Percentiles rank a stretch among this genome's conserved stretches.
Conservation (phyloP, 768 basidiomycete species). For the Leccinum uliginosum region DNA sequence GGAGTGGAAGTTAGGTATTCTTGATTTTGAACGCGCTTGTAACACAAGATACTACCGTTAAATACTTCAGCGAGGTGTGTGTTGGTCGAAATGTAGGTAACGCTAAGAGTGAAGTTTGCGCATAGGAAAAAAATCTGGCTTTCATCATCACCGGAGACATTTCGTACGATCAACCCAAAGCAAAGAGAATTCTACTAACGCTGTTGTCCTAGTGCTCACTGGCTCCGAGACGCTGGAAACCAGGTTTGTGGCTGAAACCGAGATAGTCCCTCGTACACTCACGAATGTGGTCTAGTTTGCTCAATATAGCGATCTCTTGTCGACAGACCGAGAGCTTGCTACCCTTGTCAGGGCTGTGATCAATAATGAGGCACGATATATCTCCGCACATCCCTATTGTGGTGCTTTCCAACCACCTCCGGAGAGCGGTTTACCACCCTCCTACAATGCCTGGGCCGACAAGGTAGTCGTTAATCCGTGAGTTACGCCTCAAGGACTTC, state of each 20-base stretch:
- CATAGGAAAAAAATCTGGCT: slow-evolving; percentile 63
- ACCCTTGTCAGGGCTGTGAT: slow-evolving; percentile 75
- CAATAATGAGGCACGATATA: slow-evolving; percentile 74
- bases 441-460: slow-evolving; percentile 66
- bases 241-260: slow-evolving; percentile 41
- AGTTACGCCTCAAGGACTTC: slow-evolving; percentile 24
- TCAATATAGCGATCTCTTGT: slow-evolving; percentile 58
- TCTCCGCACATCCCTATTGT: slow-evolving; percentile 71
- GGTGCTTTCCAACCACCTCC: slow-evolving; percentile 79
- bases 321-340: slow-evolving; percentile 53
- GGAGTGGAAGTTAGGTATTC: not conserved
- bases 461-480: slow-evolving; percentile 73
- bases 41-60: slow-evolving; percentile 72
- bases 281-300: slow-evolving; percentile 48
- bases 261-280: not conserved
- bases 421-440: slow-evolving; percentile 61
- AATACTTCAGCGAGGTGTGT: slow-evolving; percentile 60
- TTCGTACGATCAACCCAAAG: slow-evolving; percentile 45
- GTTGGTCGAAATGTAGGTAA: not conserved
- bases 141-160: slow-evolving; percentile 84
- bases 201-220: slow-evolving; percentile 56
- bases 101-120: slow-evolving; percentile 3
- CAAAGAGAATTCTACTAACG: slow-evolving; percentile 5
- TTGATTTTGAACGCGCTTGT: not conserved
- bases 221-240: slow-evolving; percentile 80